Percentiles rank a stretch among this genome's conserved stretches.
Conservation (phyloP, 1,139 yeast species). For the Debaryomyces coudertii region DNA sequence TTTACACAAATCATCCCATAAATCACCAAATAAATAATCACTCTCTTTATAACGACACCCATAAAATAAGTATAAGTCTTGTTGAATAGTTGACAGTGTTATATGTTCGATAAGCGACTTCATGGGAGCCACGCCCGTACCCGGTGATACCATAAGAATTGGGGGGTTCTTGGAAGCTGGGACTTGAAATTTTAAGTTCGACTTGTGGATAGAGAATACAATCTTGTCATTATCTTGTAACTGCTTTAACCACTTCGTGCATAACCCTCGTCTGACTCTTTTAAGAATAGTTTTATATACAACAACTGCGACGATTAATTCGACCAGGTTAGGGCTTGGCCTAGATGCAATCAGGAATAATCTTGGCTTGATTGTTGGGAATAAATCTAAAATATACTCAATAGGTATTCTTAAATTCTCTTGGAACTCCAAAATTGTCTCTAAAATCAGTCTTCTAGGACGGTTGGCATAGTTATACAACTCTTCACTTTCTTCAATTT, state of each 20-base stretch:
- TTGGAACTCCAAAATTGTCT: conserved; percentile 79
- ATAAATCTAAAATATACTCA: conserved; percentile 69
- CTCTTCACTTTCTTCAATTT: conserved; percentile 74
- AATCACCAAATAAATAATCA: conserved; percentile 67
- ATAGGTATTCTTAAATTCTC: conserved; percentile 71
- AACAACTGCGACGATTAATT: conserved; percentile 79
- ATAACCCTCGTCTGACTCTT: conserved; percentile 76
- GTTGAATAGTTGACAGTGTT: conserved; percentile 17
- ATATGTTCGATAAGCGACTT: conserved; percentile 58
- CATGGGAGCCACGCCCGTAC: conserved; percentile 94
- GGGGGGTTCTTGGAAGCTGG: conserved; percentile 42
- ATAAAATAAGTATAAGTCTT: conserved; percentile 57
- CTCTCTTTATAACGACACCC: conserved; percentile 73
- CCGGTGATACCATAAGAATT: conserved; percentile 78
- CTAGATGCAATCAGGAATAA: conserved; percentile 79
- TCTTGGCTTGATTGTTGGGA: conserved; percentile 81
- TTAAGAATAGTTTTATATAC: conserved; percentile 83
- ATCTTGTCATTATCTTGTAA: conserved; percentile 53
- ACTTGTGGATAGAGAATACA: conserved; percentile 57
- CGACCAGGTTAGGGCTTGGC: conserved; percentile 49
- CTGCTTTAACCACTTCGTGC: conserved; percentile 73
- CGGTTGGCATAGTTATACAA: conserved; percentile 86
- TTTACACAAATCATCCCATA: conserved; percentile 47
- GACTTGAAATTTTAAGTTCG: conserved; percentile 38
- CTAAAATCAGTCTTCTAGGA: conserved; percentile 86